These are phyloP conservation scores for Rhodotorula mucilaginosa DNA, from an alignment of 1,284 basidiomycete genomes.

Conservation along the genomic window DNA sequence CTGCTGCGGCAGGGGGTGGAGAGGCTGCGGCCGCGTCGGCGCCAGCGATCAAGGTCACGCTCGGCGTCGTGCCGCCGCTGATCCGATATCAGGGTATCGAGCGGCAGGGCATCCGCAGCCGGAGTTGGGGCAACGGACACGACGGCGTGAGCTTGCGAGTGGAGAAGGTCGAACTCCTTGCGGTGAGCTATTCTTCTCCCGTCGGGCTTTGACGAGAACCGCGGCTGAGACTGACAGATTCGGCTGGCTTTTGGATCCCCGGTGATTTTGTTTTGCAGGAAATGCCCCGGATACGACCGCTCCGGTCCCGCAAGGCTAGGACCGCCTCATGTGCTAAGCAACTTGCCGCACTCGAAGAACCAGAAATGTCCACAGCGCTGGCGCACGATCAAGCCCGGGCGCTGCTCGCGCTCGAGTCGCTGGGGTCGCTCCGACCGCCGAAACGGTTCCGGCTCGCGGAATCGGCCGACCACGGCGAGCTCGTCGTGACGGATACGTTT, in stretches of 20 bases:
- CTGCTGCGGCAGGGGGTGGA: neutral
- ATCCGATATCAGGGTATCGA: conserved; percentile 55
- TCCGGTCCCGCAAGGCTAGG: conserved; percentile 6
- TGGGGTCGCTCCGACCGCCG: neutral
- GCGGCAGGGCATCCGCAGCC: conserved; percentile 53
- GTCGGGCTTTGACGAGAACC: neutral
- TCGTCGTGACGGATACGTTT: conserved; percentile 29
- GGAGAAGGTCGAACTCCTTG: conserved; percentile 53
- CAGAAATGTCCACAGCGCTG: no score
- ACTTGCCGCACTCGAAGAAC: neutral
- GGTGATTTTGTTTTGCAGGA: neutral
- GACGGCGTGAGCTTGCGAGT: conserved; percentile 57
- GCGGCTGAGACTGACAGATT: neutral
- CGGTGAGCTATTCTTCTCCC: conserved; percentile 46
- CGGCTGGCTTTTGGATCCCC: no score
- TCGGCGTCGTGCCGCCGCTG: conserved; percentile 56
- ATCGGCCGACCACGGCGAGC: neutral
- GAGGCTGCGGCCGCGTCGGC: neutral
- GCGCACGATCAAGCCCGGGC: neutral
- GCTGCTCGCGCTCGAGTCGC: neutral
- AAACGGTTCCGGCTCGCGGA: conserved; percentile 7
- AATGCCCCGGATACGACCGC: neutral
- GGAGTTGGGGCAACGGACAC: conserved; percentile 59
- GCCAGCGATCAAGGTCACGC: conserved; percentile 47
- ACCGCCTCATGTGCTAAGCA: neutral